Conservation (phyloP, 2,329 filamentous ascomycete genomes). For the Eutypa lata region DNA sequence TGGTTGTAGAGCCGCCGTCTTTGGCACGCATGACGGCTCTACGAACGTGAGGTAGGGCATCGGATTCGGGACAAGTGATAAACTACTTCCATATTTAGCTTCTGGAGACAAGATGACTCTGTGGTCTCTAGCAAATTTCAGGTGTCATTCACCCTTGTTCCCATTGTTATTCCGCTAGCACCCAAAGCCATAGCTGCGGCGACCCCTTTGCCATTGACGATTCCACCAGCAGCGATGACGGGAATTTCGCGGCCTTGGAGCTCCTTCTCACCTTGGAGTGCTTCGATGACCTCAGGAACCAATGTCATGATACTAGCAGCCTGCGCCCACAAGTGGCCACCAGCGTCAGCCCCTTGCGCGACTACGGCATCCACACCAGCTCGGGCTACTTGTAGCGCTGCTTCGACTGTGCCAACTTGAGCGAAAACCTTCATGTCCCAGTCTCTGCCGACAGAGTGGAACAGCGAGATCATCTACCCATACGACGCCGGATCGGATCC, state of each 20-base stretch:
- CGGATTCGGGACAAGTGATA: too few relatives aligned
- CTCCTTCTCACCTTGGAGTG: constrained; percentile 33
- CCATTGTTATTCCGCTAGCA: too few relatives aligned
- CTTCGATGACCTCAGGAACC: constrained; percentile 53
- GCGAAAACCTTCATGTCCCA: constrained; percentile 50
- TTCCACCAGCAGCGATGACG: too few relatives aligned
- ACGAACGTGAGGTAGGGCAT: too few relatives aligned
- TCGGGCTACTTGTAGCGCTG: constrained; percentile 47
- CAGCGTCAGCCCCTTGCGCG: constrained; percentile 62
- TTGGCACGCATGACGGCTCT: too few relatives aligned
- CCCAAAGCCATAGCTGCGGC: too few relatives aligned
- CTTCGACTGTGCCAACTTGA: constrained; percentile 58
- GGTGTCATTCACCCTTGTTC: too few relatives aligned
- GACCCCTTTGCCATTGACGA: too few relatives aligned
- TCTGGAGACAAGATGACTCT: too few relatives aligned
- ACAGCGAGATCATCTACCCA: not conserved
- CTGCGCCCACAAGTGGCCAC: constrained; percentile 57
- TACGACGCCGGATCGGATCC: constrained; percentile 1
- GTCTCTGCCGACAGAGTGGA: not conserved
- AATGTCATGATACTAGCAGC: constrained; percentile 54
- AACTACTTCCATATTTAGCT: too few relatives aligned
- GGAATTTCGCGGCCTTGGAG: constrained; percentile 19
- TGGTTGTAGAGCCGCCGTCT: too few relatives aligned
- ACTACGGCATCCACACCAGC: constrained; percentile 57
- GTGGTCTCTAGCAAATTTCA: too few relatives aligned